A percentile compares a stretch with the other conserved stretches of the same genome.
Evolutionary conservation across 2,329 filamentous ascomycete species (phyloP).

Genomic region (Ascosphaera aggregata): DNA sequence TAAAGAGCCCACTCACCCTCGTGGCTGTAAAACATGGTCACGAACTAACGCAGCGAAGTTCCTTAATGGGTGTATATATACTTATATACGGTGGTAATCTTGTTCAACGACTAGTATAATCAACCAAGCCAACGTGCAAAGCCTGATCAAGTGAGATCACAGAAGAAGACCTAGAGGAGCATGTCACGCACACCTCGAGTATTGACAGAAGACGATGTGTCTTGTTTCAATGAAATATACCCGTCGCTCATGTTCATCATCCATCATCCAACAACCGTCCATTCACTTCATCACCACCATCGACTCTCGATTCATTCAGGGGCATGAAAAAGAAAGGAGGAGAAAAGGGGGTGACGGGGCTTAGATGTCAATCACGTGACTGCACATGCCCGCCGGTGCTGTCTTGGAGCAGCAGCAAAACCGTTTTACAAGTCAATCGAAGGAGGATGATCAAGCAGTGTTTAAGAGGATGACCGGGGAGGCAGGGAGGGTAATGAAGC

Average conservation of each 20-base stretch:
- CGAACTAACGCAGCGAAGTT: too few relatives aligned
- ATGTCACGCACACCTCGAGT: too few relatives aligned
- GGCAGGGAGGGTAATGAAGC: background rate
- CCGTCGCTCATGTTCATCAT: background rate
- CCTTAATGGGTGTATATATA: too few relatives aligned
- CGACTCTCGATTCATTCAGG: slow-evolving; percentile 1
- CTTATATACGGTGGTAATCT: too few relatives aligned
- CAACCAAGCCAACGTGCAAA: too few relatives aligned
- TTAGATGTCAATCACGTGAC: background rate
- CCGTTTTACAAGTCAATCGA: background rate
- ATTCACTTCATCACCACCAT: slow-evolving; percentile 1
- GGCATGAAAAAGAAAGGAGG: background rate
- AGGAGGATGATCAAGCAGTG: background rate
- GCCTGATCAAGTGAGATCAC: too few relatives aligned
- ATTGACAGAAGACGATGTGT: too few relatives aligned
- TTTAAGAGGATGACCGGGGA: background rate
- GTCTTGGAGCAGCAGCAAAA: too few relatives aligned
- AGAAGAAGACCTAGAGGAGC: too few relatives aligned
- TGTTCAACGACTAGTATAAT: too few relatives aligned
- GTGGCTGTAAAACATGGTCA: slow-evolving; percentile 78
- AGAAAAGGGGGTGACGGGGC: background rate
- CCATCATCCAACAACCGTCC: too few relatives aligned
- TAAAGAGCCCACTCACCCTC: slow-evolving; percentile 75
- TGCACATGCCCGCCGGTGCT: background rate
- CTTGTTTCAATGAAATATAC: background rate